phyloP scores from a whole-genome alignment of 2,329 filamentous ascomycete species.

The Celoporthe dispersa region DNA sequence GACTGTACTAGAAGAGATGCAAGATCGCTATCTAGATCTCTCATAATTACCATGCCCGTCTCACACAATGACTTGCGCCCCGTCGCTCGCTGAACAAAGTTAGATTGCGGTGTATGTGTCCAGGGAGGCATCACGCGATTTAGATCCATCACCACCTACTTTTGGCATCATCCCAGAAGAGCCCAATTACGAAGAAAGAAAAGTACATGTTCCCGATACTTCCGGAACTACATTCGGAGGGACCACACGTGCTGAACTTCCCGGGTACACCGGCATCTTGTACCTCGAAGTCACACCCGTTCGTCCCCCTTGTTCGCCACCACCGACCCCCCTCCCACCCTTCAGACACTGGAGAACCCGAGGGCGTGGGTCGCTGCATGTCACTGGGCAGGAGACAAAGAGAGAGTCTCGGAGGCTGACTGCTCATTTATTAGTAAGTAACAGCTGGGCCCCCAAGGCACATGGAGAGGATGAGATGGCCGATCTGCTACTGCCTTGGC shows the following conservation, averaged over 20 bases:
- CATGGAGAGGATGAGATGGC: not conserved
- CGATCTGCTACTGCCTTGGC: not conserved
- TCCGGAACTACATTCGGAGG: not conserved
- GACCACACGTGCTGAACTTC: slow-evolving; percentile 1
- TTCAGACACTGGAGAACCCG: not conserved
- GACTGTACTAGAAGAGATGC: not conserved
- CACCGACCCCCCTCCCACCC: not conserved
- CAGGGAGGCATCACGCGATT: not conserved
- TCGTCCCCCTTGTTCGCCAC: not conserved
- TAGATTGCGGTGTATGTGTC: not conserved
- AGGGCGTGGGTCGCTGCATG: not conserved
- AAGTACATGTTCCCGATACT: not conserved
- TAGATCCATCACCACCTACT: not conserved
- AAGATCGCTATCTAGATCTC: not conserved
- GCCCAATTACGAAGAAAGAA: not conserved
- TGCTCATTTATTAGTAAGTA: not conserved
- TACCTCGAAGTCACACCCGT: slow-evolving; percentile 10
- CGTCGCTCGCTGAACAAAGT: not conserved
- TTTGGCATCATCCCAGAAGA: not conserved
- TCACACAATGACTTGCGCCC: not conserved
- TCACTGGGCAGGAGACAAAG: not conserved
- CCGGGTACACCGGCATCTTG: slow-evolving; percentile 8
- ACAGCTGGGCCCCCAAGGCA: not conserved
- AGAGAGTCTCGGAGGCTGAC: not conserved
- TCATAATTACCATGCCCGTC: not conserved